Percentiles rank a stretch among this genome's conserved stretches.
phyloP scores from a whole-genome alignment of 2,329 filamentous ascomycete genomes.

The Botrytis aclada region DNA sequence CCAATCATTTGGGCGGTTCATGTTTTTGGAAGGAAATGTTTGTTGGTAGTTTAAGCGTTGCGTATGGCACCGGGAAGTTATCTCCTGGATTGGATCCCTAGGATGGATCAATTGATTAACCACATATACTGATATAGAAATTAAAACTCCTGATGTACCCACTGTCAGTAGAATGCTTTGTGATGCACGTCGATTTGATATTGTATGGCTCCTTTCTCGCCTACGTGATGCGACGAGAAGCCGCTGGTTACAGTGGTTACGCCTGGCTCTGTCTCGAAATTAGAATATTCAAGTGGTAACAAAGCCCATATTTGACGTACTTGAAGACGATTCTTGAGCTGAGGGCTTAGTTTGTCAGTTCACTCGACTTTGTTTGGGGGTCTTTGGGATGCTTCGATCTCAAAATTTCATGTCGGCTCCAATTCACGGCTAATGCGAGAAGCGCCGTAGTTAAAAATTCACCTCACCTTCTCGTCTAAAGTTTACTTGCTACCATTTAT shows the following conservation, averaged over 20 bases:
- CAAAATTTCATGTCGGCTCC: background rate
- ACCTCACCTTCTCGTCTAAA: background rate
- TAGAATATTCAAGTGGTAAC: background rate
- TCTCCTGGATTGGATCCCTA: constrained; percentile 17
- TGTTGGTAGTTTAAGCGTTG: constrained; percentile 19
- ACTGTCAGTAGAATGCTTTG: background rate
- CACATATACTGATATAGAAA: constrained; percentile 11
- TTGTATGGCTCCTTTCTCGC: too few species aligned
- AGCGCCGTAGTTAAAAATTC: background rate
- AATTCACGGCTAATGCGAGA: background rate
- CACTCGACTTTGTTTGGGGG: background rate
- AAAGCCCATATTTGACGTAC: background rate
- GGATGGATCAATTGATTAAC: constrained; percentile 15
- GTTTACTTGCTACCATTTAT: background rate
- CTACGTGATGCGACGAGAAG: background rate
- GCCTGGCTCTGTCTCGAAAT: background rate
- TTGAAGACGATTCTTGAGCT: background rate
- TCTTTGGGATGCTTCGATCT: background rate
- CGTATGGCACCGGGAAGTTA: constrained; percentile 8
- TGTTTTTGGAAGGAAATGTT: constrained; percentile 14
- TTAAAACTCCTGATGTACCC: background rate
- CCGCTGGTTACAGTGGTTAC: background rate
- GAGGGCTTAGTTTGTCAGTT: background rate
- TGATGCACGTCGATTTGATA: background rate
- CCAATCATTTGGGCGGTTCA: constrained; percentile 11